Percentiles rank a stretch among this genome's conserved stretches.
phyloP scores from a whole-genome alignment of 345 rosid species.

The Carallia pectinifolia region DNA sequence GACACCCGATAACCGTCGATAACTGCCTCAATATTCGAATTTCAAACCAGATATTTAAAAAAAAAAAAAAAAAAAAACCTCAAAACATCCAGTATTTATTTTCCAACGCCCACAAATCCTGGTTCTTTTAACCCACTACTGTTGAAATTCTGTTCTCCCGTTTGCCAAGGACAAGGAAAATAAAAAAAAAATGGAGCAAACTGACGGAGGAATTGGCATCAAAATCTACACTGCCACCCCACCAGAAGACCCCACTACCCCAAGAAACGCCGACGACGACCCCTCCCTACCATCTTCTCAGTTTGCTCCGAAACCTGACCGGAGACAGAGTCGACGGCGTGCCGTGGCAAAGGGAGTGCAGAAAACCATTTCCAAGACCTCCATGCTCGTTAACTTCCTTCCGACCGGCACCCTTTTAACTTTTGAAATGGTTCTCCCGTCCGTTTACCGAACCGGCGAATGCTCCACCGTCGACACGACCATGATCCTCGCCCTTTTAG shows the following conservation, averaged over 20 bases:
- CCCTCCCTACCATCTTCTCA: conserved; percentile 3
- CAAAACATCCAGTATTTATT: too few species aligned
- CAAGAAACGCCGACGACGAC: background rate
- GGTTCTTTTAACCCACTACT: background rate
- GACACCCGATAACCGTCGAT: background rate
- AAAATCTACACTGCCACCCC: conserved; percentile 58
- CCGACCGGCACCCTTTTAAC: conserved; percentile 80
- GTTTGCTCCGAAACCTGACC: conserved; percentile 21
- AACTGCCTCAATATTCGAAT: background rate
- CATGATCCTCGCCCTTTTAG: conserved; percentile 53
- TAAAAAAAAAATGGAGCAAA: conserved; percentile 45
- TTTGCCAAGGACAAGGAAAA: background rate
- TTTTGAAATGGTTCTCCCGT: conserved; percentile 77
- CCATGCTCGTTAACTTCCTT: conserved; percentile 65
- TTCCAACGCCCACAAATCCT: too few species aligned
- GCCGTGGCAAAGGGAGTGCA: conserved; percentile 72
- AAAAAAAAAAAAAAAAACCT: background rate
- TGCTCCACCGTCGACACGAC: conserved; percentile 54
- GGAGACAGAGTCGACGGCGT: conserved; percentile 31
- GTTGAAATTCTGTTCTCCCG: background rate
- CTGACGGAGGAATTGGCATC: conserved; percentile 48
- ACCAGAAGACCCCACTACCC: conserved; percentile 13
- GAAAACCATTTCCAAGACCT: conserved; percentile 65
- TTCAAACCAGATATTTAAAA: background rate
- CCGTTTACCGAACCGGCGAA: conserved; percentile 51